Evolutionary conservation across 2,329 filamentous ascomycete genomes (phyloP).

Genomic region (Phyllachora maydis): DNA sequence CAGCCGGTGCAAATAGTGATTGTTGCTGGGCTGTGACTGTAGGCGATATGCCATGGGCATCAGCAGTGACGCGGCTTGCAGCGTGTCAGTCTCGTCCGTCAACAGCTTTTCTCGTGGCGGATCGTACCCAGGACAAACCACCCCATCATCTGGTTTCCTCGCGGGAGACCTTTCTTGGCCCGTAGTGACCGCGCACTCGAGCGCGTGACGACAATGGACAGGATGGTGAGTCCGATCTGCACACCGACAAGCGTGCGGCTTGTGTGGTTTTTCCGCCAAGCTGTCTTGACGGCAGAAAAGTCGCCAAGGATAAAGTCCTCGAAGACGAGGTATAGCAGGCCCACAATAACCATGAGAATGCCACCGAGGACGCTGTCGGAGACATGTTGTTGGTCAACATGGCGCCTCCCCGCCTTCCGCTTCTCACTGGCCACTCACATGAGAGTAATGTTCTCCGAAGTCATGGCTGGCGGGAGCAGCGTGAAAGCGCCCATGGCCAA

Average conservation of each 20-base stretch:
- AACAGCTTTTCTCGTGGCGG: too few species aligned
- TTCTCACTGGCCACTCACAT: conserved; percentile 33
- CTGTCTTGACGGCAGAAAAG: conserved; percentile 12
- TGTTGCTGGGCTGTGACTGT: conserved; percentile 56
- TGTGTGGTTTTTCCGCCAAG: conserved; percentile 16
- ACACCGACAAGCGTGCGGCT: conserved; percentile 41
- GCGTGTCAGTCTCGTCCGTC: too few species aligned
- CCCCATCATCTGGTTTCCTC: conserved; percentile 72
- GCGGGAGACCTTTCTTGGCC: conserved; percentile 63
- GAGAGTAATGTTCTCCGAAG: conserved; percentile 53
- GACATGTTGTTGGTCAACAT: conserved; percentile 8
- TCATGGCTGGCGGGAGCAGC: conserved; percentile 67
- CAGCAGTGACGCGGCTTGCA: conserved; percentile 46
- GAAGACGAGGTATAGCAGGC: conserved; percentile 59
- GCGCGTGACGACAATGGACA: conserved; percentile 71
- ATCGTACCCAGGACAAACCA: conserved; percentile 31
- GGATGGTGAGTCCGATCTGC: conserved; percentile 59
- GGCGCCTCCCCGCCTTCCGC: not conserved
- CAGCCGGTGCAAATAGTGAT: conserved; percentile 76
- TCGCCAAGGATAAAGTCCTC: conserved; percentile 40
- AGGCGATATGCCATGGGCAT: conserved; percentile 68
- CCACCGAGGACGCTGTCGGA: conserved; percentile 48
- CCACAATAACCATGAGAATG: conserved; percentile 53
- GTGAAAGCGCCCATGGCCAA: conserved; percentile 79
- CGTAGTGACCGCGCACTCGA: conserved; percentile 75